Conservation (phyloP, 169 alveolate genomes). For the Plasmodium inui region DNA sequence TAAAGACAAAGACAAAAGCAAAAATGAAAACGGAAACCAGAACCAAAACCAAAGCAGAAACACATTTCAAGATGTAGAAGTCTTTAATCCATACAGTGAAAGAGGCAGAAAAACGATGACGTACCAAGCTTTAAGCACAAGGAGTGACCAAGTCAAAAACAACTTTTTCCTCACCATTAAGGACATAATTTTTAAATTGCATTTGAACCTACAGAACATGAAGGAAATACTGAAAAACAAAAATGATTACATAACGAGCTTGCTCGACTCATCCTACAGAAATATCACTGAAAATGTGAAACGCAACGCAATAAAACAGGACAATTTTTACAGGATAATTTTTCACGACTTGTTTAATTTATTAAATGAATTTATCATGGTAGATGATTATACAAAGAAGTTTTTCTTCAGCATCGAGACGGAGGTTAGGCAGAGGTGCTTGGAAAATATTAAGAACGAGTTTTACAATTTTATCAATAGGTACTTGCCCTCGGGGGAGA, state of each 20-base stretch:
- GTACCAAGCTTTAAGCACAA: constrained; percentile 5
- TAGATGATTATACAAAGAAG: constrained; percentile 64
- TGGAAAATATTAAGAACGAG: constrained; percentile 64
- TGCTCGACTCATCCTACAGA: constrained; percentile 22
- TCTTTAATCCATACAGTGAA: background rate
- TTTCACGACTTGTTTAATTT: constrained; percentile 52
- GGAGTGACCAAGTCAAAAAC: constrained; percentile 13
- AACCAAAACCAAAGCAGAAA: background rate
- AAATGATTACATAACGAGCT: constrained; percentile 25
- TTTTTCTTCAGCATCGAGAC: constrained; percentile 65
- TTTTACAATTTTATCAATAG: constrained; percentile 53
- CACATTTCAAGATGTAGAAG: constrained; percentile 2
- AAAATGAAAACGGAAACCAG: no score
- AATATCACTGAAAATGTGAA: constrained; percentile 14
- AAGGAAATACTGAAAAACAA: constrained; percentile 25
- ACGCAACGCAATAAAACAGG: constrained; percentile 39
- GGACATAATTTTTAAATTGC: constrained; percentile 36
- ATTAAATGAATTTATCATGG: constrained; percentile 61
- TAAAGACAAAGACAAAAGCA: no score
- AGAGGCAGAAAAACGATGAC: background rate
- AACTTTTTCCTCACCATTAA: constrained; percentile 32
- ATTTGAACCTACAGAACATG: constrained; percentile 34
- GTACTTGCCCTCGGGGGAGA: constrained; percentile 23
- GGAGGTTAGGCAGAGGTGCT: constrained; percentile 47
- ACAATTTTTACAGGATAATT: constrained; percentile 47